A percentile compares a stretch with the other conserved stretches of the same genome.
phyloP scores from a whole-genome alignment of 164 flowering plant species.

The Vitis labrusca region DNA sequence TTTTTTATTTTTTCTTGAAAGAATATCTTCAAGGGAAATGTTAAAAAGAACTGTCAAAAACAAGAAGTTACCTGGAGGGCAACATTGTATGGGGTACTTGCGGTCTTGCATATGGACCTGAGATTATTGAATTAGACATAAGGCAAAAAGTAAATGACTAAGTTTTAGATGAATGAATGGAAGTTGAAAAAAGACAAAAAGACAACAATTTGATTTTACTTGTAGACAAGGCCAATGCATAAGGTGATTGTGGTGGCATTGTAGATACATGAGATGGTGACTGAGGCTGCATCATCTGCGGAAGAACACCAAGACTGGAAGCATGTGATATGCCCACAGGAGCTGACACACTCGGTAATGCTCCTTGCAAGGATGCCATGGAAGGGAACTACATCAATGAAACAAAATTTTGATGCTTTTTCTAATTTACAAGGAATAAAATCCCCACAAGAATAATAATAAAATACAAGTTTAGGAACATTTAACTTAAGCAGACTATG shows the following conservation, averaged over 20 bases:
- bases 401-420: not conserved
- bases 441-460: not conserved
- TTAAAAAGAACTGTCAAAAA: not conserved
- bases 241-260: slow-evolving; percentile 6
- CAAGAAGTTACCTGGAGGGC: slow-evolving; percentile 24
- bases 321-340: slow-evolving; percentile 7
- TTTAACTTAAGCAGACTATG: no score
- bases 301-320: slow-evolving; percentile 13
- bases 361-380: slow-evolving; percentile 32
- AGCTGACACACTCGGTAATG: slow-evolving; percentile 17
- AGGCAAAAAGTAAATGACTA: not conserved
- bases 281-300: slow-evolving; percentile 14
- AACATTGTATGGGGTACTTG: slow-evolving; percentile 15
- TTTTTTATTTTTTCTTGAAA: no score
- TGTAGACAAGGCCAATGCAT: slow-evolving; percentile 9
- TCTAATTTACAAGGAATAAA: not conserved
- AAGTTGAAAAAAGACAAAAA: not conserved
- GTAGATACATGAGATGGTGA: slow-evolving; percentile 18
- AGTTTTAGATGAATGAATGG: not conserved
- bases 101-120: slow-evolving; percentile 32
- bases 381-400: slow-evolving; percentile 30
- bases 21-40: not conserved
- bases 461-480: not conserved
- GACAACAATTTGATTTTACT: slow-evolving; percentile 15
- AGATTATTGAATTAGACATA: slow-evolving; percentile 3